A percentile compares a stretch with the other conserved stretches of the same genome.
These are phyloP conservation scores for Suillus hirtellus DNA, from an alignment of 768 basidiomycete species.

Conservation along the genomic window DNA sequence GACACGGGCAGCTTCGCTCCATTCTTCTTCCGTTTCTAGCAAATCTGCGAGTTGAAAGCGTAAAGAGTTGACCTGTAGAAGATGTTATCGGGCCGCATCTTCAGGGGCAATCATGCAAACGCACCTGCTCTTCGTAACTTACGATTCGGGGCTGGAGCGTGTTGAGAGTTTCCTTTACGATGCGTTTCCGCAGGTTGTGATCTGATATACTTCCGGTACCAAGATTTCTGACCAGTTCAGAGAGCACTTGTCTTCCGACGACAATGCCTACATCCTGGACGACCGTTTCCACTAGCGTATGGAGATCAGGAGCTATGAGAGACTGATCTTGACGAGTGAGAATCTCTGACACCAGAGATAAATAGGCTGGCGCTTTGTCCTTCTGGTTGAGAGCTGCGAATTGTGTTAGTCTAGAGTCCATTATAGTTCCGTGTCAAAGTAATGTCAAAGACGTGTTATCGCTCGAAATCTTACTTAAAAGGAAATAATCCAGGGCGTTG, in stretches of 20 bases:
- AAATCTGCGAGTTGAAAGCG: constrained; percentile 91
- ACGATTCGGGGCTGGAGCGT: constrained; percentile 77
- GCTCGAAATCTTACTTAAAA: not conserved
- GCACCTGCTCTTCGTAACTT: constrained; percentile 94
- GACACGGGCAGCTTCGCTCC: constrained; percentile 89
- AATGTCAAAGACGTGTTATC: not conserved
- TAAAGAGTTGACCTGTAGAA: constrained; percentile 70
- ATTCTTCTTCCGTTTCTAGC: constrained; percentile 87
- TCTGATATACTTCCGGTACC: constrained; percentile 55
- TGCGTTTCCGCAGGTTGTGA: constrained; percentile 60
- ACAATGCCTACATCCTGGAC: constrained; percentile 83
- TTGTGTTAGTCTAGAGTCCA: constrained; percentile 70
- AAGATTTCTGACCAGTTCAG: constrained; percentile 76
- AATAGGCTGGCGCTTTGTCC: constrained; percentile 79
- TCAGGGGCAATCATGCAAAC: constrained; percentile 22
- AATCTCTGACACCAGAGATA: constrained; percentile 65
- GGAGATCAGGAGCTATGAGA: constrained; percentile 56
- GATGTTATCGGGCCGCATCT: constrained; percentile 9
- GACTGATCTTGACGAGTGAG: constrained; percentile 52
- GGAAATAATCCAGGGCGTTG: constrained; percentile 2
- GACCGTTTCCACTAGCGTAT: constrained; percentile 73
- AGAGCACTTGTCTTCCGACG: constrained; percentile 83
- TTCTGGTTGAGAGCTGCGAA: constrained; percentile 71
- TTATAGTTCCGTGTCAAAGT: constrained; percentile 25
- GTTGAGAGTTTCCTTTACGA: constrained; percentile 74